Evolutionary conservation across 495 filamentous ascomycete species (phyloP).

Genomic region (Xylaria palmicola): DNA sequence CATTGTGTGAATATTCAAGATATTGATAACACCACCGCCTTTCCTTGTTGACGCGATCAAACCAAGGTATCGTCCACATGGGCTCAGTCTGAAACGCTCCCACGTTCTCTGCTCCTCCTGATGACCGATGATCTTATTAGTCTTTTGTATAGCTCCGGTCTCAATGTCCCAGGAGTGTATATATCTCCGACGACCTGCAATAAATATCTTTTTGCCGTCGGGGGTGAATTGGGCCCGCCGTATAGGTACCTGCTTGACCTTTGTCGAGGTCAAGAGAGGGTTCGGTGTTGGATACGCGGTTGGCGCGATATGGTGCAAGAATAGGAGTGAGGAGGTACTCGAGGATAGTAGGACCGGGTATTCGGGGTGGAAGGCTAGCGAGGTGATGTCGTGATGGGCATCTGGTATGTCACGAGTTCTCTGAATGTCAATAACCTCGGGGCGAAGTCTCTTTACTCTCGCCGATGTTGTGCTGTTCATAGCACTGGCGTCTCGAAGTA

Average conservation of each 20-base stretch:
- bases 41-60: constrained; percentile 74
- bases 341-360: constrained; percentile 87
- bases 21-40: constrained; percentile 83
- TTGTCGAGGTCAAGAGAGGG: constrained; percentile 83
- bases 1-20: constrained; percentile 74
- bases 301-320: constrained; percentile 82
- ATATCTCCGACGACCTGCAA: constrained; percentile 82
- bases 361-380: constrained; percentile 83
- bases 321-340: constrained; percentile 78
- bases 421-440: constrained; percentile 85
- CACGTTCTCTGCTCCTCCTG: constrained; percentile 82
- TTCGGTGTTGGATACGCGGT: constrained; percentile 71
- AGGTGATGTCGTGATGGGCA: constrained; percentile 68
- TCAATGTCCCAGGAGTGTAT: constrained; percentile 92
- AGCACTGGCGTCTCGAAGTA: constrained; percentile 67
- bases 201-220: constrained; percentile 67
- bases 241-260: constrained; percentile 78
- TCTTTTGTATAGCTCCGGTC: constrained; percentile 76
- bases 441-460: constrained; percentile 66
- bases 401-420: constrained; percentile 53
- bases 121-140: constrained; percentile 74
- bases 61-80: constrained; percentile 81
- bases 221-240: constrained; percentile 72
- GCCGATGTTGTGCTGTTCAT: constrained; percentile 45
- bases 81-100: constrained; percentile 83